These are phyloP conservation scores for Grosmannia serpens DNA, from an alignment of 2,329 filamentous ascomycete species.

Conservation along the genomic window DNA sequence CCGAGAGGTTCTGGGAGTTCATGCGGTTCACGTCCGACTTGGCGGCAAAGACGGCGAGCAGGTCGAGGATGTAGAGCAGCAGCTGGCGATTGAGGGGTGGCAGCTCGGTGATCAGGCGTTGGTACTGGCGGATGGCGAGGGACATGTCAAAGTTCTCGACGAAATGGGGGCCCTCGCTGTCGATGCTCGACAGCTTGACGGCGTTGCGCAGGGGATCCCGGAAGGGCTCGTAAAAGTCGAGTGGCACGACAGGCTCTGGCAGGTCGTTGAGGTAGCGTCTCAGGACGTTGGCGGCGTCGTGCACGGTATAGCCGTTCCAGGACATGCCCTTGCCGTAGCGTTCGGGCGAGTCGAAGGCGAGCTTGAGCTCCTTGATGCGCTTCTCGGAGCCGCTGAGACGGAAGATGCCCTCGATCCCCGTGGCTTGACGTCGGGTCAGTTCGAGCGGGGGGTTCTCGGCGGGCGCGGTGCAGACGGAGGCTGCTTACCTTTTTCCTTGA, in stretches of 20 bases:
- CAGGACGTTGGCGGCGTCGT: conserved; percentile 94
- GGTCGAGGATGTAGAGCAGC: conserved; percentile 87
- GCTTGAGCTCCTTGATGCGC: conserved; percentile 92
- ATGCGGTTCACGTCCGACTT: conserved; percentile 96
- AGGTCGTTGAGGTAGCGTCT: conserved; percentile 92
- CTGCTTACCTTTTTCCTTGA: conserved; percentile 88
- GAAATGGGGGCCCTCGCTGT: conserved; percentile 57
- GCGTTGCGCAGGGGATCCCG: conserved; percentile 64
- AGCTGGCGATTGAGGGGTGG: conserved; percentile 89
- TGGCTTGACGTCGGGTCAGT: conserved; percentile 47
- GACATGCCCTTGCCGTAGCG: conserved; percentile 93
- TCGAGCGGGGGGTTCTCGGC: background rate
- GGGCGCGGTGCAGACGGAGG: background rate
- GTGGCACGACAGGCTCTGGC: conserved; percentile 89
- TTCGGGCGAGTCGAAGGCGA: conserved; percentile 85
- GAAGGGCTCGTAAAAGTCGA: conserved; percentile 87
- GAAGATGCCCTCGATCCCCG: conserved; percentile 91
- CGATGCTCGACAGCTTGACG: conserved; percentile 62
- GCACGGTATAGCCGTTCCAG: conserved; percentile 95
- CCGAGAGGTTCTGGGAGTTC: conserved; percentile 84
- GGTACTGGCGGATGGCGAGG: conserved; percentile 70
- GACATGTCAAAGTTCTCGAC: conserved; percentile 63
- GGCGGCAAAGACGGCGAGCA: conserved; percentile 91
- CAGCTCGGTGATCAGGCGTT: conserved; percentile 82
- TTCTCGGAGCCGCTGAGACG: conserved; percentile 93